phyloP scores from a whole-genome alignment of 768 basidiomycete species.

The Pleurotus djamor region DNA sequence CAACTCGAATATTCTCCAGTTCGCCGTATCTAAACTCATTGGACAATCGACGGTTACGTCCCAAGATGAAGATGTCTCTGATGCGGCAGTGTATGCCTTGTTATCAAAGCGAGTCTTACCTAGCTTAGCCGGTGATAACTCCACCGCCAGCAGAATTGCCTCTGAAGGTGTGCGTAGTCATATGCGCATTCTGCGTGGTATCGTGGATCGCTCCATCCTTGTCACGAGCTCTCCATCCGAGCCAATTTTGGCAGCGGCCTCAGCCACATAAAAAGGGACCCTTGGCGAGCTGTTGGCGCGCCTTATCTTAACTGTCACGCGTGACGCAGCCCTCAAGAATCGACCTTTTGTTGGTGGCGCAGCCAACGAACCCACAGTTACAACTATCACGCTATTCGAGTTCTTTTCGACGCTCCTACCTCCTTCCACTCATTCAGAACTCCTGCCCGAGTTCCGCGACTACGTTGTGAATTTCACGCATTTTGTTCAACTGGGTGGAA shows the following conservation, averaged over 20 bases:
- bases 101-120: too few species aligned
- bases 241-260: slow-evolving; percentile 5
- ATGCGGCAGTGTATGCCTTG: too few species aligned
- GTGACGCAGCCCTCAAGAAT: neutral
- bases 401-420: neutral
- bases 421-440: neutral
- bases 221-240: slow-evolving; percentile 3
- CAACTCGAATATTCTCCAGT: too few species aligned
- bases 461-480: slow-evolving; percentile 7
- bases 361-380: neutral
- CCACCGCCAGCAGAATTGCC: neutral
- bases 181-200: slow-evolving; percentile 5
- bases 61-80: too few species aligned
- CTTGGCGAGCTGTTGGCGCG: neutral
- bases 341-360: neutral
- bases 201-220: neutral
- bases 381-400: neutral
- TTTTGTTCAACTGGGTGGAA: slow-evolving; percentile 1
- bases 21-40: too few species aligned
- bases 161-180: slow-evolving; percentile 3
- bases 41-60: too few species aligned
- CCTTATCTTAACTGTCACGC: neutral
- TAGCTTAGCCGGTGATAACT: too few species aligned
- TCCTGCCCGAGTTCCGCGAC: neutral
- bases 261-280: slow-evolving; percentile 1